Conservation (phyloP, 495 filamentous ascomycete genomes). For the Penicillium lividum region DNA sequence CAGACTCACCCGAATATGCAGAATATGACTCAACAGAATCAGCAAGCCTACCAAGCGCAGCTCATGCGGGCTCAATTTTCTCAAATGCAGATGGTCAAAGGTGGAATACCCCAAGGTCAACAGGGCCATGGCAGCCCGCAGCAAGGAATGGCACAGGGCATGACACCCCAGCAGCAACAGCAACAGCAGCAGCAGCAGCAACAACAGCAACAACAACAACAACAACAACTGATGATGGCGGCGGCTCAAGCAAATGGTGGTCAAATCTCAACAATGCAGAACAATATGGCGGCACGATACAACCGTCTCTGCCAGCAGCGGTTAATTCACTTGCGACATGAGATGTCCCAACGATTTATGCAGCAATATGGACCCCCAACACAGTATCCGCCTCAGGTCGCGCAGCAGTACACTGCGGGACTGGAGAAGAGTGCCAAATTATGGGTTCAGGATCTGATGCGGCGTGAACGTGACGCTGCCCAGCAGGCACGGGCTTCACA, state of each 20-base stretch:
- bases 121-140: slow-evolving; percentile 31
- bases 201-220: slow-evolving; percentile 39
- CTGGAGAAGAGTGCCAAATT: slow-evolving; percentile 42
- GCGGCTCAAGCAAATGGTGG: slow-evolving; percentile 46
- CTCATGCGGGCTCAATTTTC: slow-evolving; percentile 43
- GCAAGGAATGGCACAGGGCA: slow-evolving; percentile 9
- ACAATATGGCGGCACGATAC: slow-evolving; percentile 37
- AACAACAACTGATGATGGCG: slow-evolving; percentile 46
- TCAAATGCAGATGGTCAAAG: slow-evolving; percentile 44
- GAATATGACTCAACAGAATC: slow-evolving; percentile 37
- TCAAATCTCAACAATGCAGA: slow-evolving; percentile 36
- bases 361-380: slow-evolving; percentile 43
- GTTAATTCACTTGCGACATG: slow-evolving; percentile 37
- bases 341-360: slow-evolving; percentile 42
- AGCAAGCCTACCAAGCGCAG: slow-evolving; percentile 50
- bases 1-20: slow-evolving; percentile 41
- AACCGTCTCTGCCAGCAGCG: slow-evolving; percentile 42
- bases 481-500: slow-evolving; percentile 41
- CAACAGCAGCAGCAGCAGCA: slow-evolving; percentile 35
- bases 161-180: slow-evolving; percentile 34
- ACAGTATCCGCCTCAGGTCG: slow-evolving; percentile 45
- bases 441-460: slow-evolving; percentile 50
- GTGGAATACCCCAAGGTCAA: slow-evolving; percentile 27
- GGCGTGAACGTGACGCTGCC: slow-evolving; percentile 38
- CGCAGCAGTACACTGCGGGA: slow-evolving; percentile 41